phyloP scores from a whole-genome alignment of 306 rosid species.

The Casuarina glauca region DNA sequence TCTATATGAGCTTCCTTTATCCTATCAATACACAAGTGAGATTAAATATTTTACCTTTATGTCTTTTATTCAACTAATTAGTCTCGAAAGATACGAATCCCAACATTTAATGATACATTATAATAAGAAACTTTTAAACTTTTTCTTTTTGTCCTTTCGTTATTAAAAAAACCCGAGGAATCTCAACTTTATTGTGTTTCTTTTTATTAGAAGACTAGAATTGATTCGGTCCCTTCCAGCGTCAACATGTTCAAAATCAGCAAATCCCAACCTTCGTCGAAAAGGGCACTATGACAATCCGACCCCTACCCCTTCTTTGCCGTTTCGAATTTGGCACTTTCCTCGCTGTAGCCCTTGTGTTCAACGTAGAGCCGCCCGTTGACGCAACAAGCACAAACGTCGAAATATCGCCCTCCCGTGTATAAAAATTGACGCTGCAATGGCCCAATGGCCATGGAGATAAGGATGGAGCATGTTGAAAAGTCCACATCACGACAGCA shows the following conservation, averaged over 20 bases:
- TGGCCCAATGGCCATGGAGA: background rate
- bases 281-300: background rate
- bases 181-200: too few species aligned
- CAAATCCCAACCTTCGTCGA: background rate
- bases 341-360: background rate
- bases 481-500: background rate
- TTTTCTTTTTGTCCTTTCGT: too few species aligned
- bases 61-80: too few species aligned
- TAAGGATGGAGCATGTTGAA: background rate
- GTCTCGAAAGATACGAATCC: too few species aligned
- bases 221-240: background rate
- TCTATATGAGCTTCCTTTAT: too few species aligned
- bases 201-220: too few species aligned
- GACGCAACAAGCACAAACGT: background rate
- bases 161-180: too few species aligned
- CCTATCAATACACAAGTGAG: too few species aligned
- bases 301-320: background rate
- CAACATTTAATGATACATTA: too few species aligned
- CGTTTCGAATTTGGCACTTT: background rate
- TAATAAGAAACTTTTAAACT: too few species aligned
- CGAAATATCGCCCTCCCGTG: background rate
- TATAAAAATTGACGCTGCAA: background rate
- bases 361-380: background rate
- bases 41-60: too few species aligned
- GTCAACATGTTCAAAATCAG: background rate